A percentile compares a stretch with the other conserved stretches of the same genome.
Conservation (phyloP, 208 protist genomes). For the Leishmania arabica region DNA sequence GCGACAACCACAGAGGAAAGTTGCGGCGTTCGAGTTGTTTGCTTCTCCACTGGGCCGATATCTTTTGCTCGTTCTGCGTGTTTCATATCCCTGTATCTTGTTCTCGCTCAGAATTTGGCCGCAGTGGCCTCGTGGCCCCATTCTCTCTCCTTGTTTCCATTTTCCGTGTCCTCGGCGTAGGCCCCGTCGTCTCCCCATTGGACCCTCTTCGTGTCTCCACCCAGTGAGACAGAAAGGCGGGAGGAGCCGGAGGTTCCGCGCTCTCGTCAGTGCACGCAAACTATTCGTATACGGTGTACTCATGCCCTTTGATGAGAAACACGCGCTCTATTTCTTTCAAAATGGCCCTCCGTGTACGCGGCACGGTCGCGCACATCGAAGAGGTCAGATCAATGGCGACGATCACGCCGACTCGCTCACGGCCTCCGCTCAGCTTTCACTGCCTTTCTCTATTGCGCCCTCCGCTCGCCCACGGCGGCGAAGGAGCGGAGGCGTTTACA, state of each 20-base stretch:
- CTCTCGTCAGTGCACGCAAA: neutral
- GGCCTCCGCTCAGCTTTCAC: neutral
- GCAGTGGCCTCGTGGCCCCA: neutral
- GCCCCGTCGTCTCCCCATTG: neutral
- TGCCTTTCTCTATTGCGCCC: neutral
- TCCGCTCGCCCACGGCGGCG: neutral
- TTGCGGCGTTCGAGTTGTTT: neutral
- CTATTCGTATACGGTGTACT: neutral
- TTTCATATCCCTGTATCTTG: neutral
- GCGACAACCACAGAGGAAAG: neutral
- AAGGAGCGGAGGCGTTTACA: neutral
- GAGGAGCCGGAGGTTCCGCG: neutral
- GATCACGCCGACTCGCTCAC: neutral
- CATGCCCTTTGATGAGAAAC: neutral
- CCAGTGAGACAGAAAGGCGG: too few species aligned
- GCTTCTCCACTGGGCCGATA: too few species aligned
- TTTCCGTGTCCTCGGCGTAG: neutral
- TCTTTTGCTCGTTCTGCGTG: neutral
- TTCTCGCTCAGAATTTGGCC: neutral
- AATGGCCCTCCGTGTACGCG: neutral
- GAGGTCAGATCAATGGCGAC: neutral
- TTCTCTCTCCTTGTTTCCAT: neutral
- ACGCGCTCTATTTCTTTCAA: neutral
- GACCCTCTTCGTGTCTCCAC: neutral
- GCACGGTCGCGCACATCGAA: neutral